These are phyloP conservation scores for Vicia sativa DNA, from an alignment of 306 rosid species.

Conservation along the genomic window DNA sequence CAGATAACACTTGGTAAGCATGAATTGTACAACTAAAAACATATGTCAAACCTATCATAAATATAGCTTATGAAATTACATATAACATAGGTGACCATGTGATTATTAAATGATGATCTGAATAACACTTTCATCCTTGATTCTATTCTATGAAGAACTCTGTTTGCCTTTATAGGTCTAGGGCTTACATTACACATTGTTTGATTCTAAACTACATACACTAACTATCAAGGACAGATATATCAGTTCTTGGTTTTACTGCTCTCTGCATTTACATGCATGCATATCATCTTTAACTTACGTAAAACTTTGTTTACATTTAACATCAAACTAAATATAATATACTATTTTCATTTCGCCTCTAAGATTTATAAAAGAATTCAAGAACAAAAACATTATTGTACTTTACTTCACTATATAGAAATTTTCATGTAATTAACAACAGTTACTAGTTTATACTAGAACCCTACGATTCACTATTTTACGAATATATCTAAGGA, in stretches of 20 bases:
- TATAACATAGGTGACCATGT: conserved; percentile 20
- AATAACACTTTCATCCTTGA: conserved; percentile 28
- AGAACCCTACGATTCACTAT: conserved; percentile 12
- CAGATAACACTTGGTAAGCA: conserved; percentile 24
- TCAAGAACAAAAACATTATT: conserved; percentile 10
- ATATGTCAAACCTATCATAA: conserved; percentile 23
- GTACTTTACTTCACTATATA: conserved; percentile 1
- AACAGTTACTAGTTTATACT: neutral
- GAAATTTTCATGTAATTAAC: conserved; percentile 21
- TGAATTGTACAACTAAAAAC: conserved; percentile 30
- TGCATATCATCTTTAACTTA: conserved; percentile 29
- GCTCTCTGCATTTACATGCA: conserved; percentile 12
- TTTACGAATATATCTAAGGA: conserved; percentile 23
- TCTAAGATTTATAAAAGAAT: conserved; percentile 1
- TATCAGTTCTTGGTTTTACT: conserved; percentile 8
- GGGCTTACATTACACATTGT: conserved; percentile 29
- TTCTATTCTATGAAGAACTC: conserved; percentile 19
- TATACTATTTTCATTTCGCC: conserved; percentile 24
- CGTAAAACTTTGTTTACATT: neutral
- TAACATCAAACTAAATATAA: conserved; percentile 25
- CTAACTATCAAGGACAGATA: neutral
- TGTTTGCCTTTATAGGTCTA: conserved; percentile 32
- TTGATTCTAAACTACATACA: conserved; percentile 29
- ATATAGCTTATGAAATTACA: conserved; percentile 8
- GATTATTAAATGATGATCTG: conserved; percentile 29